Evolutionary conservation across 2,329 filamentous ascomycete genomes (phyloP), one percentile per base, ranked within the genome.

Genomic region (Metarhizium humberi): DNA sequence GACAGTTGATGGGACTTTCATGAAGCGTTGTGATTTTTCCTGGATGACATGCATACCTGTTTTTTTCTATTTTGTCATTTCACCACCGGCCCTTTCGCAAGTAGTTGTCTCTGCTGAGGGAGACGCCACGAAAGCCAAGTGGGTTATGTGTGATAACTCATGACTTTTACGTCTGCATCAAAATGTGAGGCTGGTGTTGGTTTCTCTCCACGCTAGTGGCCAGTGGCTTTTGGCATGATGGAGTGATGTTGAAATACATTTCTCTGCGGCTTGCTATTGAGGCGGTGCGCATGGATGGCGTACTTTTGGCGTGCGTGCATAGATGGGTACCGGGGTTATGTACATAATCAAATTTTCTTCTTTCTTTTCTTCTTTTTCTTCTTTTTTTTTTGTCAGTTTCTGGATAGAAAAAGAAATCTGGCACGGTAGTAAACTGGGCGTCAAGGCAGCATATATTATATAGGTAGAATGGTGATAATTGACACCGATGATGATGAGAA

Each of bases 151-250:
- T 54, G 55, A 58, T 43, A 43, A 51, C 46, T 61, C 38, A 61
- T 54, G 60, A 61, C 56, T 55, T 54, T 57, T 48, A 62, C 54
- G 59, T 53, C 58, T 61, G 54, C 54, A 51, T 60, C 32, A 16
- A 52, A 30, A 25, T 45, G 45, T 46, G 49, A 42, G 18, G 52
- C 20, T 20, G 38, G 49, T 46, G 45, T 52, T 55, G 51, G 52
- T 38, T 53, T 51, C 51, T 43, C 46, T 50, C 56, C 55, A 49
- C 52, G 54, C 54, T 51, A 54, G n/a, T 52, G 57, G 54, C 56
- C 52, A 54, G 42, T 52, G 57, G 52, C 42, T 50, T 32, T 55
- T 46, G 55, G 50, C 55, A 53, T 58, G 57, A 40, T 50, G 42
- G 38, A 20, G 16, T 29, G 48, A 54, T 30, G 40, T 50, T 55